Evolutionary conservation across 345 rosid genomes (phyloP).

Genomic region (Theobroma cacao): DNA sequence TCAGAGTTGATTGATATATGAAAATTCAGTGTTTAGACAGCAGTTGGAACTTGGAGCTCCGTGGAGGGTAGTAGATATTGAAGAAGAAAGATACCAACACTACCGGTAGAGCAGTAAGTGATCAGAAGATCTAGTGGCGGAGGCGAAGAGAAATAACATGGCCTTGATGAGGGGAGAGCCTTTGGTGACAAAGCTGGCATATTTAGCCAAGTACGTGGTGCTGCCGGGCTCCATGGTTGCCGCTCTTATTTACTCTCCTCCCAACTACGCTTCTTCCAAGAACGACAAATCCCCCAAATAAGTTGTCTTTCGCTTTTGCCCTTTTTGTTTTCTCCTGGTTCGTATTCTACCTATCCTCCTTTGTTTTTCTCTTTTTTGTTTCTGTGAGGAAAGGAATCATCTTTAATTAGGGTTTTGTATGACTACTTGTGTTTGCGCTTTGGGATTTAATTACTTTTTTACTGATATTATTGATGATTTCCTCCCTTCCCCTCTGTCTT

Average conservation of each 20-base stretch:
- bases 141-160: slow-evolving; percentile 21
- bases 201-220: slow-evolving; percentile 47
- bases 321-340: slow-evolving; percentile 10
- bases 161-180: slow-evolving; percentile 60
- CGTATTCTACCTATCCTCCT: not conserved
- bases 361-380: too few relatives aligned
- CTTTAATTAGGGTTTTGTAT: too few relatives aligned
- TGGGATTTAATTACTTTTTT: too few relatives aligned
- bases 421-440: not conserved
- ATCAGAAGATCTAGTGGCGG: not conserved
- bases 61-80: too few relatives aligned
- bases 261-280: slow-evolving; percentile 29
- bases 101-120: not conserved
- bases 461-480: too few relatives aligned
- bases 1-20: too few relatives aligned
- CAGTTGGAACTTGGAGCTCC: too few relatives aligned
- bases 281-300: slow-evolving; percentile 33
- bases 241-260: slow-evolving; percentile 65
- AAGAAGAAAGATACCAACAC: too few relatives aligned
- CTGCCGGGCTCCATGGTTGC: slow-evolving; percentile 68
- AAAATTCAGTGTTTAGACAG: too few relatives aligned
- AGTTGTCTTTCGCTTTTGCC: not conserved
- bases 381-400: too few relatives aligned
- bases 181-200: slow-evolving; percentile 60
- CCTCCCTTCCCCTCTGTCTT: too few relatives aligned